Conservation (phyloP, 2,329 filamentous ascomycete genomes). For the Cladophialophora bantiana region DNA sequence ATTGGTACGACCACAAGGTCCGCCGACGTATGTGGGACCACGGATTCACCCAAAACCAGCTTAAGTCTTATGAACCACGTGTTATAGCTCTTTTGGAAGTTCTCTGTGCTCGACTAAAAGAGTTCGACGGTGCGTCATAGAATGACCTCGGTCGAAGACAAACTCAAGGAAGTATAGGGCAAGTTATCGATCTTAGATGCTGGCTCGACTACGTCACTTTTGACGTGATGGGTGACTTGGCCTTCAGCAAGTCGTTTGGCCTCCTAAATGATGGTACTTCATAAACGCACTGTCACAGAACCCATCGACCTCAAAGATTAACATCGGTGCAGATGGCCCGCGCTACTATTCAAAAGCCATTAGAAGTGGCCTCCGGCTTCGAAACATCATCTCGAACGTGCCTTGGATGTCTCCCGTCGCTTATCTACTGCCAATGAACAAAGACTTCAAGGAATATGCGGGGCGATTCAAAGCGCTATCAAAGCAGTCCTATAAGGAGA, state of each 20-base stretch:
- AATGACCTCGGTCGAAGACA: too few species aligned
- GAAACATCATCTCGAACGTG: background rate
- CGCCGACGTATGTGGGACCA: conserved; percentile 11
- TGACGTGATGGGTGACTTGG: conserved; percentile 45
- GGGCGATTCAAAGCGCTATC: background rate
- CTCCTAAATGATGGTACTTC: conserved; percentile 37
- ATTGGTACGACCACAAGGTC: conserved; percentile 11
- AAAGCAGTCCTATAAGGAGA: background rate
- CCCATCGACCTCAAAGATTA: background rate
- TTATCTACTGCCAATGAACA: background rate
- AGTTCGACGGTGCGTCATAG: background rate
- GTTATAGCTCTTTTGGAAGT: conserved; percentile 5
- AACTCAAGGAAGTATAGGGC: background rate
- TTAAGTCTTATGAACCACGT: conserved; percentile 64
- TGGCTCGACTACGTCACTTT: conserved; percentile 51
- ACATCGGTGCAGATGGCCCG: background rate
- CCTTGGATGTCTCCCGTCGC: conserved; percentile 4
- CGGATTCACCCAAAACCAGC: conserved; percentile 71
- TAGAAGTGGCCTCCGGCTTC: background rate
- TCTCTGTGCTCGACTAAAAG: background rate
- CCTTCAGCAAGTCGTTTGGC: conserved; percentile 46
- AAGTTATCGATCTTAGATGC: conserved; percentile 44
- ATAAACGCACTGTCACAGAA: background rate
- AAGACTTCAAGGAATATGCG: background rate
- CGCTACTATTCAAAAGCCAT: background rate